A percentile compares a stretch with the other conserved stretches of the same genome.
These are phyloP conservation scores for Extremus antarcticus DNA, from an alignment of 495 filamentous ascomycete species.

Conservation along the genomic window DNA sequence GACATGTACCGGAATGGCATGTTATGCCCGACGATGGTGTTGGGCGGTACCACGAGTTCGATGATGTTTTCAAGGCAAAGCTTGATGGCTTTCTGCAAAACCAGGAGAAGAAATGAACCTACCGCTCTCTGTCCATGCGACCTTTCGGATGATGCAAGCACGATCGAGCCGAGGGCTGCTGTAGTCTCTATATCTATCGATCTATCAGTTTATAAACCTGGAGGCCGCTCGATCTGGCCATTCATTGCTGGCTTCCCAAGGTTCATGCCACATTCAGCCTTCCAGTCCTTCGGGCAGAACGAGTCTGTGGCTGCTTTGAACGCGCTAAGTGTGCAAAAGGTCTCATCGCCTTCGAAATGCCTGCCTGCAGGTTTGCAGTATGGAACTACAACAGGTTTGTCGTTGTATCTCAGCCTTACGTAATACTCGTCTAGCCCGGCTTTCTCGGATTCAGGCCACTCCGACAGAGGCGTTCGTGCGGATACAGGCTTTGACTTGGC, in stretches of 20 bases:
- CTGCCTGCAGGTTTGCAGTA: slow-evolving; percentile 68
- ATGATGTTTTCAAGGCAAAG: neutral
- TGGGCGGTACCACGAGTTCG: slow-evolving; percentile 5
- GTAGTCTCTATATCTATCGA: neutral
- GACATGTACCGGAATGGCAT: slow-evolving; percentile 4
- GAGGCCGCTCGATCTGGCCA: slow-evolving; percentile 8
- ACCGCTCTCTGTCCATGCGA: too few species aligned
- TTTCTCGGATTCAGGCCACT: slow-evolving; percentile 41
- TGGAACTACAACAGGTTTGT: slow-evolving; percentile 65
- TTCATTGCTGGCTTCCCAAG: slow-evolving; percentile 31
- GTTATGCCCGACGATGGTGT: slow-evolving; percentile 3
- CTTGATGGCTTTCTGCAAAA: neutral
- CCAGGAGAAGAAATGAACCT: neutral
- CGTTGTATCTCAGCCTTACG: slow-evolving; percentile 92
- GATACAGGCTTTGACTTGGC: neutral
- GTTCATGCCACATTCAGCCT: slow-evolving; percentile 58
- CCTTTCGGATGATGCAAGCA: too few species aligned
- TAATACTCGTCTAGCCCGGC: slow-evolving; percentile 58
- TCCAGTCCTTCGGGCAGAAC: slow-evolving; percentile 76
- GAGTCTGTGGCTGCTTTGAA: slow-evolving; percentile 90
- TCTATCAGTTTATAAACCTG: slow-evolving; percentile 6
- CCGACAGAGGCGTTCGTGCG: slow-evolving; percentile 39
- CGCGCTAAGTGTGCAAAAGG: slow-evolving; percentile 82
- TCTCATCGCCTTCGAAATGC: slow-evolving; percentile 79
- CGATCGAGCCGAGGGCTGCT: too few species aligned